Conservation (phyloP, 2,329 filamentous ascomycete species). For the Achaetomium macrosporum region DNA sequence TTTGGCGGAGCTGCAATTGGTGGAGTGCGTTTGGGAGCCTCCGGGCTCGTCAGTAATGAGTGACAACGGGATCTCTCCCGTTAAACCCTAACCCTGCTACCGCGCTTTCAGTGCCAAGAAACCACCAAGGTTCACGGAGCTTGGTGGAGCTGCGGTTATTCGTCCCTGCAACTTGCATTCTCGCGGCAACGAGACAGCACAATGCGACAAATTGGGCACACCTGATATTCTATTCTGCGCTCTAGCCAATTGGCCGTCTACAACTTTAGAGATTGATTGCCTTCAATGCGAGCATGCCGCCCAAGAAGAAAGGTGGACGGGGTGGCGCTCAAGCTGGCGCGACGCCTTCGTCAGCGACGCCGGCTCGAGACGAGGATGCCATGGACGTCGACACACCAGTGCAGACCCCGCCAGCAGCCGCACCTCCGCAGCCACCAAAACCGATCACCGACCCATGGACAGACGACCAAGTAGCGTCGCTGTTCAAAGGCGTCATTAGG, state of each 20-base stretch:
- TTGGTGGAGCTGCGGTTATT: background rate
- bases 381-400: slow-evolving; percentile 56
- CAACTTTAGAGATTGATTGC: too few species aligned
- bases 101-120: background rate
- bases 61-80: too few species aligned
- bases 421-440: slow-evolving; percentile 33
- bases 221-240: too few species aligned
- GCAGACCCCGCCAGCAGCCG: slow-evolving; percentile 43
- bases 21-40: too few species aligned
- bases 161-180: too few species aligned
- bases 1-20: background rate
- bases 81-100: slow-evolving; percentile 2
- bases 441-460: slow-evolving; percentile 71
- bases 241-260: too few species aligned
- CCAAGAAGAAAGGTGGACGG: slow-evolving; percentile 62
- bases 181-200: background rate
- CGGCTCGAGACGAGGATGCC: slow-evolving; percentile 49
- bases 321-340: slow-evolving; percentile 30
- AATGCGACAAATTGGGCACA: background rate
- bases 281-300: slow-evolving; percentile 41
- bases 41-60: too few species aligned
- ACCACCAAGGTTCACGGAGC: slow-evolving; percentile 5
- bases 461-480: slow-evolving; percentile 85
- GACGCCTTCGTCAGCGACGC: slow-evolving; percentile 31
- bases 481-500: slow-evolving; percentile 87